Percentiles rank a stretch among this genome's conserved stretches.
Evolutionary conservation across 108 stramenopile species (phyloP).

Genomic region (Pseudonitzschia multiseries): DNA sequence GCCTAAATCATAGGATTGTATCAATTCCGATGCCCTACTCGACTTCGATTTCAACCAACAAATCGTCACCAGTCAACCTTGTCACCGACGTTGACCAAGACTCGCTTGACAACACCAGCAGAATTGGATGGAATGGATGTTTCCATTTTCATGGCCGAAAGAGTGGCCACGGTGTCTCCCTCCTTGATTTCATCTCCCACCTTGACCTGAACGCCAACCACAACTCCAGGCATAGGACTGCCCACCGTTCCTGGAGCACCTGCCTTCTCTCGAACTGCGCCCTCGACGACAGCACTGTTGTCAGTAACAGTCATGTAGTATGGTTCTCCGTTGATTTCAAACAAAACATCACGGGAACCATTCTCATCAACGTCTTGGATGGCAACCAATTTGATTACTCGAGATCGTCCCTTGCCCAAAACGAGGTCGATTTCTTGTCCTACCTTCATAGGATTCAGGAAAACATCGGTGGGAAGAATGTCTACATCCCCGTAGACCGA

Average conservation of each 20-base stretch:
- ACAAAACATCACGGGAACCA: slow-evolving; percentile 70
- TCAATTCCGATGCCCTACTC: too few relatives aligned
- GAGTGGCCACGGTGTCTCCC: slow-evolving; percentile 83
- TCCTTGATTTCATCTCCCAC: slow-evolving; percentile 84
- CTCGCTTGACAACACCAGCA: slow-evolving; percentile 66
- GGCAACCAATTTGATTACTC: slow-evolving; percentile 57
- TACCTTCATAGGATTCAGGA: slow-evolving; percentile 82
- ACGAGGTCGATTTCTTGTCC: slow-evolving; percentile 84
- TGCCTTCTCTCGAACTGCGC: slow-evolving; percentile 60
- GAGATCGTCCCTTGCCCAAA: slow-evolving; percentile 51
- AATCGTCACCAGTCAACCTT: slow-evolving; percentile 85
- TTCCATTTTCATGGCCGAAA: slow-evolving; percentile 98
- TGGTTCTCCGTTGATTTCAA: slow-evolving; percentile 87
- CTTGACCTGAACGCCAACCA: slow-evolving; percentile 82
- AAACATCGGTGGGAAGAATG: slow-evolving; percentile 81
- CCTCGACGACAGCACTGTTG: slow-evolving; percentile 36
- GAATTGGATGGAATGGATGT: slow-evolving; percentile 78
- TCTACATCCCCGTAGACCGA: slow-evolving; percentile 63
- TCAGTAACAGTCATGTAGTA: slow-evolving; percentile 71
- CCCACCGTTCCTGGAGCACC: slow-evolving; percentile 68
- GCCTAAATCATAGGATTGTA: too few relatives aligned
- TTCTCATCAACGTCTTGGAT: slow-evolving; percentile 53
- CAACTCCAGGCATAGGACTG: slow-evolving; percentile 92
- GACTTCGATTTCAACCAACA: slow-evolving; percentile 78
- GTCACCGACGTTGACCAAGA: slow-evolving; percentile 83